A percentile compares a stretch with the other conserved stretches of the same genome.
Conservation (phyloP, 2,329 filamentous ascomycete species). For the Ceratocystis colombiana region DNA sequence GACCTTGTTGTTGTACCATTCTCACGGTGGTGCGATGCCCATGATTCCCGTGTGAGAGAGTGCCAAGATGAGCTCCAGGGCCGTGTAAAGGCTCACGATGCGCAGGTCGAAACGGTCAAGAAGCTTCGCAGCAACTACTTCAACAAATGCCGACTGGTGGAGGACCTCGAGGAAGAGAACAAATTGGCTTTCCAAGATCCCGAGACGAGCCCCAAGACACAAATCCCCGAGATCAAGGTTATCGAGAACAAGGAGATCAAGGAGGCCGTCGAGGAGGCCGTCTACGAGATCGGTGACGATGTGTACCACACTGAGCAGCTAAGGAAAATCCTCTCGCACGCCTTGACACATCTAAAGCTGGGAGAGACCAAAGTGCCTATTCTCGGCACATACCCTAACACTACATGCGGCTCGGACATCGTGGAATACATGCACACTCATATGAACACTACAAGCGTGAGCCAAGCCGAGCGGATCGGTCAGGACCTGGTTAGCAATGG, state of each 20-base stretch:
- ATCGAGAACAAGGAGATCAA: conserved; percentile 54
- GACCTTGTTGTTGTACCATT: conserved; percentile 94
- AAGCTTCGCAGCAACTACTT: conserved; percentile 95
- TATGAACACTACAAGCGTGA: conserved; percentile 72
- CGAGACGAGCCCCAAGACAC: conserved; percentile 55
- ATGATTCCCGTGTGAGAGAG: conserved; percentile 80
- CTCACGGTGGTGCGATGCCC: conserved; percentile 89
- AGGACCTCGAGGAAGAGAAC: conserved; percentile 96
- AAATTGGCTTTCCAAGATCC: conserved; percentile 95
- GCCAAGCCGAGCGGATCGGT: conserved; percentile 86
- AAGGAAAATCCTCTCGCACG: conserved; percentile 79
- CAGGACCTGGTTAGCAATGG: conserved; percentile 83
- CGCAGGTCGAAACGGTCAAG: conserved; percentile 79
- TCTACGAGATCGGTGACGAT: conserved; percentile 83
- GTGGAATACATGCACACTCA: conserved; percentile 89
- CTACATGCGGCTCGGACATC: conserved; percentile 82
- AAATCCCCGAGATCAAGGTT: conserved; percentile 80
- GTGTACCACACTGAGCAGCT: conserved; percentile 75
- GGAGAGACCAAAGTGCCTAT: conserved; percentile 93
- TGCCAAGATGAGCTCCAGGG: conserved; percentile 89
- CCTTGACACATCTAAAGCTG: conserved; percentile 76
- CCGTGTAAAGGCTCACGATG: conserved; percentile 85
- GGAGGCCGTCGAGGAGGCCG: conserved; percentile 64
- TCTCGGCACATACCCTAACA: conserved; percentile 87
- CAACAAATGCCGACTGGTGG: conserved; percentile 94